phyloP scores from a whole-genome alignment of 2,329 filamentous ascomycete genomes.

The Aspergillus intermedius region DNA sequence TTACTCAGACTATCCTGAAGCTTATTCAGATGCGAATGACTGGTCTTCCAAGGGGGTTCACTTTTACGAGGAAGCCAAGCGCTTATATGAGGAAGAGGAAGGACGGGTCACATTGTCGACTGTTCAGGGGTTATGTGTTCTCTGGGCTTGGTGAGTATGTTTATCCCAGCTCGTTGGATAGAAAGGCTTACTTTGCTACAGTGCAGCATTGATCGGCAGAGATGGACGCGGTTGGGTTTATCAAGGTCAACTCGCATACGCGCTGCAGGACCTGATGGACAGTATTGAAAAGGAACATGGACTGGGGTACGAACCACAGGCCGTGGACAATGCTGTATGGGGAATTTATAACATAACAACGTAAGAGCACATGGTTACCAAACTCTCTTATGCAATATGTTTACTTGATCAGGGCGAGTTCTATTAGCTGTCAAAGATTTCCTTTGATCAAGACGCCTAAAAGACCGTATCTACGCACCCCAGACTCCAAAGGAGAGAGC shows the following conservation, averaged over 20 bases:
- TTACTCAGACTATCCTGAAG: slow-evolving; percentile 24
- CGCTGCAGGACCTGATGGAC: slow-evolving; percentile 13
- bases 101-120: slow-evolving; percentile 23
- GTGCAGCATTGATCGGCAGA: slow-evolving; percentile 25
- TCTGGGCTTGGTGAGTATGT: slow-evolving; percentile 22
- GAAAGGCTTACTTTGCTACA: slow-evolving; percentile 5
- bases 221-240: slow-evolving; percentile 27
- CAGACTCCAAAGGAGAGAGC: slow-evolving; percentile 1
- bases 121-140: slow-evolving; percentile 26
- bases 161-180: too few species aligned
- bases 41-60: slow-evolving; percentile 18
- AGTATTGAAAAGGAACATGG: slow-evolving; percentile 12
- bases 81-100: slow-evolving; percentile 22
- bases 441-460: slow-evolving; percentile 13
- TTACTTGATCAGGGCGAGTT: not conserved
- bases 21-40: slow-evolving; percentile 13
- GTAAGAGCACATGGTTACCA: slow-evolving; percentile 10
- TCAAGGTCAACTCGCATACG: slow-evolving; percentile 19
- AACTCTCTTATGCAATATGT: not conserved
- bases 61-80: slow-evolving; percentile 31
- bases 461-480: slow-evolving; percentile 1
- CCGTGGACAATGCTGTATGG: slow-evolving; percentile 15
- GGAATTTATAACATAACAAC: slow-evolving; percentile 20
- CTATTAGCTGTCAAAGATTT: slow-evolving; percentile 9
- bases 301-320: slow-evolving; percentile 3